Conservation (phyloP, 1,284 basidiomycete species). For the Megacollybia platyphylla region DNA sequence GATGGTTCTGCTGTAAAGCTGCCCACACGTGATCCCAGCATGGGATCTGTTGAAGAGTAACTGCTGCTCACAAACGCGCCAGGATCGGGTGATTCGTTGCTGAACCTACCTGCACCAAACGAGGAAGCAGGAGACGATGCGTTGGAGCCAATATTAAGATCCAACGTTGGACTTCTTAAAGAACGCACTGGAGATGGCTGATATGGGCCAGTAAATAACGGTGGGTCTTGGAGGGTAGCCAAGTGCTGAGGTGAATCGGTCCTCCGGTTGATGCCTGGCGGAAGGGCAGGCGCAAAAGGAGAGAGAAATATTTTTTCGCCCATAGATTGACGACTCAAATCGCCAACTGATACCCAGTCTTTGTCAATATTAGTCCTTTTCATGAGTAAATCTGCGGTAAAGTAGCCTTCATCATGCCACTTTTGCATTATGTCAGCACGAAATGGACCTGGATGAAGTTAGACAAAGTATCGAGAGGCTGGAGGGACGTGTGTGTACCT, state of each 20-base stretch:
- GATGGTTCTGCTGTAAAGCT: conserved; percentile 17
- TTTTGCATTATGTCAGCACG: conserved; percentile 87
- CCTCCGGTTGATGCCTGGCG: conserved; percentile 40
- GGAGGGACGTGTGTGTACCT: conserved; percentile 32
- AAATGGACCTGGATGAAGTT: conserved; percentile 65
- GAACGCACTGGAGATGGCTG: conserved; percentile 53
- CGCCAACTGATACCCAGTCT: conserved; percentile 54
- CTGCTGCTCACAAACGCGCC: conserved; percentile 31
- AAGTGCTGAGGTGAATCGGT: conserved; percentile 30
- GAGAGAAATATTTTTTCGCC: conserved; percentile 54
- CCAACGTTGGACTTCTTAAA: conserved; percentile 43
- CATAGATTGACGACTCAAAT: conserved; percentile 36
- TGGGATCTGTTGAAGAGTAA: conserved; percentile 19
- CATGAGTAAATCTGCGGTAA: conserved; percentile 76
- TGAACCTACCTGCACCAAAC: conserved; percentile 46
- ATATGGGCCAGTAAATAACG: conserved; percentile 35
- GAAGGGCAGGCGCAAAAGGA: conserved; percentile 27
- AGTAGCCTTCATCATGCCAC: conserved; percentile 91
- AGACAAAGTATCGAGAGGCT: neutral
- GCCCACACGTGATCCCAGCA: conserved; percentile 15
- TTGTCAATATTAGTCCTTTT: conserved; percentile 59
- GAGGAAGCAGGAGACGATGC: conserved; percentile 60
- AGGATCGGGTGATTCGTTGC: conserved; percentile 59
- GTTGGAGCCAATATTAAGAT: conserved; percentile 43
- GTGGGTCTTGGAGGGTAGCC: conserved; percentile 22